Percentiles rank a stretch among this genome's conserved stretches.
Evolutionary conservation across 495 filamentous ascomycete species (phyloP).

Genomic region (Daldinia loculata): DNA sequence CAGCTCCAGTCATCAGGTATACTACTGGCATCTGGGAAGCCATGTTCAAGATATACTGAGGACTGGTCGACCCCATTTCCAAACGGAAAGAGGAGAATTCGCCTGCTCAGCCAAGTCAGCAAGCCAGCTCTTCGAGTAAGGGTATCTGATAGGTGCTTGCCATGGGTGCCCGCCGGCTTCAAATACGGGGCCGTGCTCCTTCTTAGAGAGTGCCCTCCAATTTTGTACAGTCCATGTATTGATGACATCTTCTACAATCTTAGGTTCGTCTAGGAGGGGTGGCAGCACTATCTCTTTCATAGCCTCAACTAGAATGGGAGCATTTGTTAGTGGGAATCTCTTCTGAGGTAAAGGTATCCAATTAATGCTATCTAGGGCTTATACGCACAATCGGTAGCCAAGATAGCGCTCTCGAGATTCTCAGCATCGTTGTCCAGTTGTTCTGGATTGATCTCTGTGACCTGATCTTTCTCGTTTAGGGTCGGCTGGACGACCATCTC

Average conservation of each 20-base stretch:
- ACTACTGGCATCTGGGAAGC: slow-evolving; percentile 67
- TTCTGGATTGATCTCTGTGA: slow-evolving; percentile 84
- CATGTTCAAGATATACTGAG: slow-evolving; percentile 97
- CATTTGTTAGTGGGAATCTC: slow-evolving; percentile 37
- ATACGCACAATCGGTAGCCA: slow-evolving; percentile 77
- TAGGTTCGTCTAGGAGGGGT: slow-evolving; percentile 66
- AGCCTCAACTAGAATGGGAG: slow-evolving; percentile 68
- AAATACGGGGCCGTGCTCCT: slow-evolving; percentile 88
- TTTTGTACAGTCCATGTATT: slow-evolving; percentile 87
- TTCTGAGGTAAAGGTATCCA: neutral
- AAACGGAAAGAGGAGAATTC: slow-evolving; percentile 92
- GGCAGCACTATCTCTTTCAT: slow-evolving; percentile 81
- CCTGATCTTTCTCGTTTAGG: slow-evolving; percentile 79
- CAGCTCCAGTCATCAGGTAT: slow-evolving; percentile 90
- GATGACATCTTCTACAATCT: slow-evolving; percentile 78
- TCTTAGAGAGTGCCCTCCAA: slow-evolving; percentile 77
- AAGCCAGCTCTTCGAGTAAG: slow-evolving; percentile 20
- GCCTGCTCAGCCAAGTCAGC: slow-evolving; percentile 61
- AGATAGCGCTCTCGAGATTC: slow-evolving; percentile 56
- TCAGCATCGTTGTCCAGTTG: slow-evolving; percentile 58
- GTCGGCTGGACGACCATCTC: slow-evolving; percentile 67
- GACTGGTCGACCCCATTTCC: slow-evolving; percentile 92
- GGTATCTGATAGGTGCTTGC: slow-evolving; percentile 56
- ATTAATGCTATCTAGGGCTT: slow-evolving; percentile 20
- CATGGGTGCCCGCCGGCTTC: slow-evolving; percentile 88